Conservation (phyloP, 257 asterid species). For the Solanum tarijense region DNA sequence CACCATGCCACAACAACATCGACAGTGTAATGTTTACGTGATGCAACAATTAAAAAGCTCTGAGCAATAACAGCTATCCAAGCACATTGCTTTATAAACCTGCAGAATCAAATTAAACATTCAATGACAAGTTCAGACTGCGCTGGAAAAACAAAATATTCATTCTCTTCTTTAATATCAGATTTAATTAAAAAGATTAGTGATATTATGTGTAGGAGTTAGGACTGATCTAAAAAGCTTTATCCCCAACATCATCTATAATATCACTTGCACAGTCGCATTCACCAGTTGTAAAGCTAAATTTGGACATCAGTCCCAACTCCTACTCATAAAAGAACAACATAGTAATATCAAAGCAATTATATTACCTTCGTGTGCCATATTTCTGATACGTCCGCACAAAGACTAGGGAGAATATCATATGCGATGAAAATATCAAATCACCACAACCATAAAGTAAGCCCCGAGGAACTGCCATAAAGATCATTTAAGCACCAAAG, state of each 20-base stretch:
- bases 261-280: conserved; percentile 14
- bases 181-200: not conserved
- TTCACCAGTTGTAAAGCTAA: not conserved
- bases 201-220: not conserved
- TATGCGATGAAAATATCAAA: conserved; percentile 93
- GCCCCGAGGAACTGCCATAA: conserved; percentile 70
- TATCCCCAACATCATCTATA: not conserved
- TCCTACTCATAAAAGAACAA: not conserved
- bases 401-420: conserved; percentile 91
- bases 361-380: conserved; percentile 46
- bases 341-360: not conserved
- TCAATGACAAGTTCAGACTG: not conserved
- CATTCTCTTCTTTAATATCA: not conserved
- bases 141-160: not conserved
- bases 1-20: conserved; percentile 98
- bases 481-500: conserved; percentile 1
- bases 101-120: conserved; percentile 14
- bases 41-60: conserved; percentile 87
- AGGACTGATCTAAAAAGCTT: not conserved
- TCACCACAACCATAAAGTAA: conserved; percentile 96
- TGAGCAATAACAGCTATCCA: conserved; percentile 70
- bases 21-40: conserved; percentile 92
- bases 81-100: conserved; percentile 73
- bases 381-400: conserved; percentile 81
- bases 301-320: not conserved